phyloP scores from a whole-genome alignment of 495 filamentous ascomycete genomes.

The Durotheca rogersii region DNA sequence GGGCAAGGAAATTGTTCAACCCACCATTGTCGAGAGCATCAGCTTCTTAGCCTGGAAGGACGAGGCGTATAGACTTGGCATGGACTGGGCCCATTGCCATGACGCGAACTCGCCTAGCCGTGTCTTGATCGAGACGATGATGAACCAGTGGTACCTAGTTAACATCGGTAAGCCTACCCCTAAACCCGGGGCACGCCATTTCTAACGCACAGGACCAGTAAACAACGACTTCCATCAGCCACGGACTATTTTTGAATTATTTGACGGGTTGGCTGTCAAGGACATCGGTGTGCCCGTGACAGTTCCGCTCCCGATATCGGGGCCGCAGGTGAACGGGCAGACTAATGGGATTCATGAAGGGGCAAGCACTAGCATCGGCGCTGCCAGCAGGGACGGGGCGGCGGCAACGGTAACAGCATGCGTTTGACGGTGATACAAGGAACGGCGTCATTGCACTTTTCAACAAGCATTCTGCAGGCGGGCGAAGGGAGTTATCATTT shows the following conservation, averaged over 20 bases:
- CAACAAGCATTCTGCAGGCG: slow-evolving; percentile 38
- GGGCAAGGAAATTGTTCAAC: slow-evolving; percentile 97
- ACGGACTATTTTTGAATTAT: slow-evolving; percentile 76
- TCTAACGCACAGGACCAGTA: slow-evolving; percentile 52
- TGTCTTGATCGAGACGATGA: slow-evolving; percentile 74
- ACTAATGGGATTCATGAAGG: slow-evolving; percentile 27
- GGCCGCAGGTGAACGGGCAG: neutral
- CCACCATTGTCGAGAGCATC: slow-evolving; percentile 97
- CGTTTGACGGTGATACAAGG: slow-evolving; percentile 15
- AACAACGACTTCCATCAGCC: slow-evolving; percentile 93
- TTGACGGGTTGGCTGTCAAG: slow-evolving; percentile 72
- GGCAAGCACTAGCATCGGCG: slow-evolving; percentile 11
- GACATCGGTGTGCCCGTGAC: slow-evolving; percentile 56
- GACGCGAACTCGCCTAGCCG: slow-evolving; percentile 76
- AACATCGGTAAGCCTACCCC: slow-evolving; percentile 78
- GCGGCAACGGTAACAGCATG: slow-evolving; percentile 12
- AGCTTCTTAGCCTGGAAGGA: slow-evolving; percentile 99
- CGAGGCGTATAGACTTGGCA: slow-evolving; percentile 88
- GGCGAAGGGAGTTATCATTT: slow-evolving; percentile 35
- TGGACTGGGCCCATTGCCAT: slow-evolving; percentile 93
- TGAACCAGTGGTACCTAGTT: slow-evolving; percentile 88
- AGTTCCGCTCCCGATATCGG: neutral
- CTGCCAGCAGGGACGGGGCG: slow-evolving; percentile 11
- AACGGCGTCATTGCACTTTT: slow-evolving; percentile 38
- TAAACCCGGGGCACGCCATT: neutral